phyloP scores from a whole-genome alignment of 1,139 yeast species.

The Candida anutae region DNA sequence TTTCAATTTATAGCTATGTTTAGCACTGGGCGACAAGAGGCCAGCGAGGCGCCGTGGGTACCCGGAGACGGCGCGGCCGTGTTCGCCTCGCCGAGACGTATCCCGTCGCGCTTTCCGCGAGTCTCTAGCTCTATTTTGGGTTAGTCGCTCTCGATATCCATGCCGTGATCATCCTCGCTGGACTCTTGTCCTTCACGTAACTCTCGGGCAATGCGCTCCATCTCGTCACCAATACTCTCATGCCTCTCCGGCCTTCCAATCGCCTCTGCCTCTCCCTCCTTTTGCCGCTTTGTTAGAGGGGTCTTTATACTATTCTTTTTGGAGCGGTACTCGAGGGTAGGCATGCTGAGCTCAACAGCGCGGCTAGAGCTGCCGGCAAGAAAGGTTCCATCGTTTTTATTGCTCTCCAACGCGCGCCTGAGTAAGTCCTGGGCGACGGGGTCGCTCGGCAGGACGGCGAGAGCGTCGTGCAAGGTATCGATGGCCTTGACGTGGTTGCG shows the following conservation, averaged over 20 bases:
- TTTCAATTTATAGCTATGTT: too few relatives aligned
- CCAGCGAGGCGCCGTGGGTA: too few relatives aligned
- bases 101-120: background rate
- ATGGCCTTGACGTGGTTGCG: constrained; percentile 64
- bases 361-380: constrained; percentile 14
- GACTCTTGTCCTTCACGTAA: constrained; percentile 47
- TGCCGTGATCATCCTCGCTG: constrained; percentile 52
- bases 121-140: too few relatives aligned
- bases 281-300: background rate
- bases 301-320: background rate
- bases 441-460: constrained; percentile 74
- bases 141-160: constrained; percentile 58
- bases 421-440: constrained; percentile 79
- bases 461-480: constrained; percentile 69
- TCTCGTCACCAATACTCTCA: background rate
- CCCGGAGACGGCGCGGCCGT: too few relatives aligned
- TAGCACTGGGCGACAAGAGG: too few relatives aligned
- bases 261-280: constrained; percentile 1
- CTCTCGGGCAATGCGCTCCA: constrained; percentile 29
- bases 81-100: too few relatives aligned
- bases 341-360: constrained; percentile 12
- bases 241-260: background rate
- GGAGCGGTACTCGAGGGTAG: constrained; percentile 9
- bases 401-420: constrained; percentile 71
- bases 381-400: constrained; percentile 28